A percentile compares a stretch with the other conserved stretches of the same genome.
Evolutionary conservation across 352 stramenopile species (phyloP).

Genomic region (Thalassiosira livingstoniorum): DNA sequence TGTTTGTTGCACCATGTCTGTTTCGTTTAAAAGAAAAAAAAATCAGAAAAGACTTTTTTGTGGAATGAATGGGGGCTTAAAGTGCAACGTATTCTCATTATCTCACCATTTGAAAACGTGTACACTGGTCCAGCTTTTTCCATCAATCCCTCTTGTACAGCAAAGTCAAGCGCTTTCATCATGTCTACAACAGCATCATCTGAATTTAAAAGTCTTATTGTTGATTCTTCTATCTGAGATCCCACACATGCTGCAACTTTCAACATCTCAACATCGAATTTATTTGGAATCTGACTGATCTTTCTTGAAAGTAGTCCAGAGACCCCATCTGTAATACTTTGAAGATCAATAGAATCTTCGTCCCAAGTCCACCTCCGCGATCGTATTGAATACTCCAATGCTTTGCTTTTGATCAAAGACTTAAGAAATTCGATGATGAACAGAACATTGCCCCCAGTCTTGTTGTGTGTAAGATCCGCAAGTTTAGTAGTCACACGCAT

Average conservation of each 20-base stretch:
- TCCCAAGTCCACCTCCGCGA: slow-evolving; percentile 41
- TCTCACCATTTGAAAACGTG: slow-evolving; percentile 47
- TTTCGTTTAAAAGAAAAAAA: too few relatives aligned
- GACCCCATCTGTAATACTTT: slow-evolving; percentile 40
- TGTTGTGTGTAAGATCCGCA: slow-evolving; percentile 14
- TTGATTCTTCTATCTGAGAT: slow-evolving; percentile 19
- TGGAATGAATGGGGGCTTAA: too few relatives aligned
- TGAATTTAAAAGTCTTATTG: slow-evolving; percentile 17
- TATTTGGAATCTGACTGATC: slow-evolving; percentile 23
- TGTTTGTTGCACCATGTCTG: slow-evolving; percentile 35
- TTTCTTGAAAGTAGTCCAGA: slow-evolving; percentile 20
- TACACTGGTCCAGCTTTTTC: slow-evolving; percentile 46
- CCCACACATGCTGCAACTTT: slow-evolving; percentile 33
- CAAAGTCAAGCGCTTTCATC: slow-evolving; percentile 12
- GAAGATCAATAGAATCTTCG: slow-evolving; percentile 25
- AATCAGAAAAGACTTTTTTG: too few relatives aligned
- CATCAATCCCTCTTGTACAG: slow-evolving; percentile 36
- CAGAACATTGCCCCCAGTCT: slow-evolving; percentile 29
- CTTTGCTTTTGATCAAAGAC: slow-evolving; percentile 25
- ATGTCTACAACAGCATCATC: slow-evolving; percentile 13
- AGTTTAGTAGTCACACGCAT: slow-evolving; percentile 21
- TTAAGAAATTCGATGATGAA: slow-evolving; percentile 36
- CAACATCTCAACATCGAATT: slow-evolving; percentile 6
- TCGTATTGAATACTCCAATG: slow-evolving; percentile 31
- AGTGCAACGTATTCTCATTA: too few relatives aligned